Evolutionary conservation across 1,284 basidiomycete genomes (phyloP).

Genomic region (Sphaerobolus stellatus): DNA sequence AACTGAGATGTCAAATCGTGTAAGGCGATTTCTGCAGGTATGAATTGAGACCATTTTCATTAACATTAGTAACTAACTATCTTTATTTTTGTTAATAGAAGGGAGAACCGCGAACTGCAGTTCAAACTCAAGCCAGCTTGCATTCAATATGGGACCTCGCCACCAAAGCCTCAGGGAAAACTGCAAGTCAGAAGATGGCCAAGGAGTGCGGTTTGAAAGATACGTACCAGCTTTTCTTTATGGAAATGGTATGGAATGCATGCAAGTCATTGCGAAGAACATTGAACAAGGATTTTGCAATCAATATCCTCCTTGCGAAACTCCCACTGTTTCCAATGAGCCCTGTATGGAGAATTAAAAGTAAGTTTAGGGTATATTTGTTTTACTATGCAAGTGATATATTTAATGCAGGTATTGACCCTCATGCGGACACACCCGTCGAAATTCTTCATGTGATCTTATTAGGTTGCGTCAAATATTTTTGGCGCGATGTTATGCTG

Average conservation of each 20-base stretch:
- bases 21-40: no score
- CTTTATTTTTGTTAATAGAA: no score
- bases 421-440: slow-evolving; percentile 34
- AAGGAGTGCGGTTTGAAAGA: no score
- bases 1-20: no score
- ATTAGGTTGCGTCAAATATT: slow-evolving; percentile 38
- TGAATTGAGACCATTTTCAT: no score
- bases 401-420: slow-evolving; percentile 27
- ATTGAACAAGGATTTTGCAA: not conserved
- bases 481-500: slow-evolving; percentile 35
- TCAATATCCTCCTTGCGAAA: not conserved
- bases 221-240: not conserved
- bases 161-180: no score
- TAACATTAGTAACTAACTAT: no score
- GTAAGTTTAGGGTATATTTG: not conserved
- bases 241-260: not conserved
- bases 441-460: slow-evolving; percentile 38
- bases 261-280: no score
- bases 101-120: no score
- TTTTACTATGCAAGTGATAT: not conserved
- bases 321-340: not conserved
- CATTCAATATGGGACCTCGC: no score
- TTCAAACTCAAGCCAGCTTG: no score
- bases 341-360: not conserved
- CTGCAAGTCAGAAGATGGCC: no score